These are phyloP conservation scores for Aegilops sharonensis DNA, from an alignment of 176 grass and related monocot species.

Conservation along the genomic window DNA sequence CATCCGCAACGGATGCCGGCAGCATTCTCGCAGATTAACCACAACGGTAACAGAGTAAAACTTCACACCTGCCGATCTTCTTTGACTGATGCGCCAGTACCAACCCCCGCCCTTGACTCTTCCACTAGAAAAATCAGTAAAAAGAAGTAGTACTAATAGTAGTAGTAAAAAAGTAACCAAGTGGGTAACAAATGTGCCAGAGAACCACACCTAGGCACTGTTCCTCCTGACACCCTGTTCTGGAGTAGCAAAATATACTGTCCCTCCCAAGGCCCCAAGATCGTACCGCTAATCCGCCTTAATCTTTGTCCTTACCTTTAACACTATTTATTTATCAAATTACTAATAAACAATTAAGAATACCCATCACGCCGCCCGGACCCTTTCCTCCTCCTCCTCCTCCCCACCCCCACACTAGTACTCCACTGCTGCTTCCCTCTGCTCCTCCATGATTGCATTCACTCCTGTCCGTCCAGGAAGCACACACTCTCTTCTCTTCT, in stretches of 20 bases:
- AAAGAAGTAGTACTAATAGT: not conserved
- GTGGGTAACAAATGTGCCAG: not conserved
- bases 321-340: not conserved
- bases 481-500: not conserved
- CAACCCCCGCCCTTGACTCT: not conserved
- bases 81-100: slow-evolving; percentile 13
- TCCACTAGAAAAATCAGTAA: not conserved
- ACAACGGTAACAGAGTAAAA: slow-evolving; percentile 14
- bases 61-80: not conserved
- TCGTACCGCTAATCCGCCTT: slow-evolving; percentile 19
- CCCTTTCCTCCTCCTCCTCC: not conserved
- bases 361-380: slow-evolving; percentile 19
- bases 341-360: slow-evolving; percentile 44
- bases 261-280: not conserved
- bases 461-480: slow-evolving; percentile 28
- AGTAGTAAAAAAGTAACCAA: not conserved
- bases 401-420: not conserved
- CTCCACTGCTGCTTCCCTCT: not conserved
- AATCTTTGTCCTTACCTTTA: slow-evolving; percentile 56
- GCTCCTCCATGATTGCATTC: slow-evolving; percentile 37
- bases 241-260: slow-evolving; percentile 21
- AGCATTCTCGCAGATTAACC: not conserved
- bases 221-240: slow-evolving; percentile 9
- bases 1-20: not conserved
- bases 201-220: not conserved